Percentiles rank a stretch among this genome's conserved stretches.
Evolutionary conservation across 768 basidiomycete species (phyloP).

Genomic region (Rhizopogon roseolus): DNA sequence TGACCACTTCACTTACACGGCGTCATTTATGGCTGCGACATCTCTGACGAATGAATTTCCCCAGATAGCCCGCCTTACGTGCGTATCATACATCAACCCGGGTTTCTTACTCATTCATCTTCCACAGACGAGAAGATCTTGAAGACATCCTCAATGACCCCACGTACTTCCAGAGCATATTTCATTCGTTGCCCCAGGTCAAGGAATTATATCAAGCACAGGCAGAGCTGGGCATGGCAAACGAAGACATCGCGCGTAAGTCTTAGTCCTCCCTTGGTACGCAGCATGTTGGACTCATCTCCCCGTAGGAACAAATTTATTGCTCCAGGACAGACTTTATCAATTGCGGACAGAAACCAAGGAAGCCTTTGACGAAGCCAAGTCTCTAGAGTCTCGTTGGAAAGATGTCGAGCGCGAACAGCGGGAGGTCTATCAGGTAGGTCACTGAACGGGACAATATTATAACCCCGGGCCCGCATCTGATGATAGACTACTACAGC

Average conservation of each 20-base stretch:
- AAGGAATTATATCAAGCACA: slow-evolving; percentile 73
- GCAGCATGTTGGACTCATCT: slow-evolving; percentile 5
- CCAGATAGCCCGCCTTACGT: slow-evolving; percentile 72
- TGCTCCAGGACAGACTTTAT: slow-evolving; percentile 73
- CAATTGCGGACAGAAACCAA: slow-evolving; percentile 77
- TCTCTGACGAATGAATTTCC: slow-evolving; percentile 63
- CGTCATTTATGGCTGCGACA: slow-evolving; percentile 23
- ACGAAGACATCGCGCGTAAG: slow-evolving; percentile 84
- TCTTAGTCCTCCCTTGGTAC: slow-evolving; percentile 11
- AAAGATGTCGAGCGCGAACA: slow-evolving; percentile 87
- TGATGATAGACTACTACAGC: slow-evolving; percentile 38
- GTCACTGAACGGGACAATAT: slow-evolving; percentile 6
- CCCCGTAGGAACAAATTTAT: slow-evolving; percentile 63
- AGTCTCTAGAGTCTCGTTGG: slow-evolving; percentile 77
- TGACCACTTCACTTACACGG: background rate
- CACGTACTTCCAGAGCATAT: slow-evolving; percentile 80
- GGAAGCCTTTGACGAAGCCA: slow-evolving; percentile 84
- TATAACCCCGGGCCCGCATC: background rate
- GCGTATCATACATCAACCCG: slow-evolving; percentile 20
- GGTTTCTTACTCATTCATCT: slow-evolving; percentile 7
- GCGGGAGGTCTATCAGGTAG: slow-evolving; percentile 81
- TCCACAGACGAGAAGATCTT: slow-evolving; percentile 77
- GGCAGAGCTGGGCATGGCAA: slow-evolving; percentile 74
- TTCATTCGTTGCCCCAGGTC: slow-evolving; percentile 74
- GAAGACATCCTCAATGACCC: slow-evolving; percentile 84